A percentile compares a stretch with the other conserved stretches of the same genome.
These are phyloP conservation scores for Syzygium oleosum DNA, from an alignment of 345 rosid species.

Conservation along the genomic window DNA sequence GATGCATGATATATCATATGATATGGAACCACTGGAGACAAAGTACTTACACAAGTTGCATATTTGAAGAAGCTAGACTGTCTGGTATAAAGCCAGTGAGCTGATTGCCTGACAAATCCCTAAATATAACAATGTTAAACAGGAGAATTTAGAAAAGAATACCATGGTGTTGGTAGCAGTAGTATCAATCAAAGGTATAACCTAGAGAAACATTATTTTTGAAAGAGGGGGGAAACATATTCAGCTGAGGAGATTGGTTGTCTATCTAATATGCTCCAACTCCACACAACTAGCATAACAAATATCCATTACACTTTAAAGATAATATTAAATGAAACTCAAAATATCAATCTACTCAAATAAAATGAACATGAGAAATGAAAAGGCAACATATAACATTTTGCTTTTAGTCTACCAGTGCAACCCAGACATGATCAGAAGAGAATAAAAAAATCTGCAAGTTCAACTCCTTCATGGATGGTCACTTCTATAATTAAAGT, in stretches of 20 bases:
- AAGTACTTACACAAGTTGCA: conserved; percentile 66
- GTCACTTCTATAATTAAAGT: neutral
- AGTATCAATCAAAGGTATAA: neutral
- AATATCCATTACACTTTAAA: neutral
- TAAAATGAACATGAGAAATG: neutral
- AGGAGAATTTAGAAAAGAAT: neutral
- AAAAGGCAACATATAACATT: neutral
- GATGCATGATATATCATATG: neutral
- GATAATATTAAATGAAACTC: neutral
- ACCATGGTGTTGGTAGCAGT: neutral
- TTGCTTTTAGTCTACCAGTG: neutral
- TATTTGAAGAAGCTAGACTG: conserved; percentile 55
- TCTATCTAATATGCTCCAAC: neutral
- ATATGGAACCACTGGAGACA: neutral
- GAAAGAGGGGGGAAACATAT: neutral
- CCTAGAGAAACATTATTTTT: neutral
- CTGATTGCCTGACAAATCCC: conserved; percentile 86
- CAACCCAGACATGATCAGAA: neutral
- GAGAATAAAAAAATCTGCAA: neutral
- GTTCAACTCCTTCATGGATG: neutral
- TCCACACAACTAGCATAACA: neutral
- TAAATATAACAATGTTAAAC: neutral
- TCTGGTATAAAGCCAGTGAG: conserved; percentile 80
- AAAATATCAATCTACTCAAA: neutral
- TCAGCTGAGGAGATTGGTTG: neutral